phyloP scores from a whole-genome alignment of 2,329 filamentous ascomycete genomes.

The Aspergillus sp. region DNA sequence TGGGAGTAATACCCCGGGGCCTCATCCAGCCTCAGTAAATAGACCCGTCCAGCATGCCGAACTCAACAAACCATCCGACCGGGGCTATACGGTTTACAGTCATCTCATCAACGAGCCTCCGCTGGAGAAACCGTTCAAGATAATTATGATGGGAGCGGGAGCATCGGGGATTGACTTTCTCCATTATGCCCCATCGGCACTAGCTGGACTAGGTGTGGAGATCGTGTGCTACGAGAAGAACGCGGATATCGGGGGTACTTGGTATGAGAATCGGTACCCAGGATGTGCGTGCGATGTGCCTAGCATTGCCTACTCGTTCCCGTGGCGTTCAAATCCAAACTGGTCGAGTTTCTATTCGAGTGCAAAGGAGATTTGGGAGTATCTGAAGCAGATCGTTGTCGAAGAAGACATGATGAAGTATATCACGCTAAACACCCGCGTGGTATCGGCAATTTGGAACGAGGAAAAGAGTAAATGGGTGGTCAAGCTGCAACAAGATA shows the following conservation, averaged over 20 bases:
- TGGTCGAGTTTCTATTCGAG: constrained; percentile 21
- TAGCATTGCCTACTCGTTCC: constrained; percentile 9
- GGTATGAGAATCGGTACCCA: constrained; percentile 38
- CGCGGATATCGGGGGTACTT: constrained; percentile 33
- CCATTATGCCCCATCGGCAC: constrained; percentile 34
- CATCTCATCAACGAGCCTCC: constrained; percentile 11
- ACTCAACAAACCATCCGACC: constrained; percentile 7
- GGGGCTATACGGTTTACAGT: constrained; percentile 2
- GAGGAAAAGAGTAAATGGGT: constrained; percentile 8
- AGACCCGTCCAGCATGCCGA: constrained; percentile 10
- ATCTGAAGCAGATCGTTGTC: constrained; percentile 9
- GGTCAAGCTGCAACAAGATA: constrained; percentile 2
- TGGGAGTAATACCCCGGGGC: constrained; percentile 8
- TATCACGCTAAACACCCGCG: not conserved
- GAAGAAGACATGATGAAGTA: constrained; percentile 13
- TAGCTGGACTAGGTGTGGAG: constrained; percentile 34
- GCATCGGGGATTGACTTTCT: constrained; percentile 39
- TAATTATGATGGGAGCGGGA: constrained; percentile 41
- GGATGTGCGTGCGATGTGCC: constrained; percentile 35
- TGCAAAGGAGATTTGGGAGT: constrained; percentile 8
- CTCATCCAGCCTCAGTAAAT: constrained; percentile 6
- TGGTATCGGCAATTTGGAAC: constrained; percentile 4
- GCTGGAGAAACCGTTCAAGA: constrained; percentile 22
- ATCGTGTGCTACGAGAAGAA: constrained; percentile 32
- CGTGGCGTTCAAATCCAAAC: constrained; percentile 5